Conservation (phyloP, 805 yeast species). For the Teunomyces stri region DNA sequence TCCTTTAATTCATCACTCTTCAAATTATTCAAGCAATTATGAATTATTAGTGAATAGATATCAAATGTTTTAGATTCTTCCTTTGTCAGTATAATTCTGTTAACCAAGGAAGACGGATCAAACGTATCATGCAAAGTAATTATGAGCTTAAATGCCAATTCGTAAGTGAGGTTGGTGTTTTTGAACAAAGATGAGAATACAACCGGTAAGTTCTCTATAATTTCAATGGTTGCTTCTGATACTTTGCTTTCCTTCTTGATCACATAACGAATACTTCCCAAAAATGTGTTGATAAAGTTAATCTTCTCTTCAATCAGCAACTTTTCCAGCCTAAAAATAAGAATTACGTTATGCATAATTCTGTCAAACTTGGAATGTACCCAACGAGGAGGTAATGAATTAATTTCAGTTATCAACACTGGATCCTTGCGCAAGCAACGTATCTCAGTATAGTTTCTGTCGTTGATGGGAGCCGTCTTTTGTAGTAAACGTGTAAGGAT, state of each 20-base stretch:
- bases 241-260: slow-evolving; percentile 30
- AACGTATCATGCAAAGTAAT: slow-evolving; percentile 33
- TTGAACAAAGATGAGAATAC: slow-evolving; percentile 22
- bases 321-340: slow-evolving; percentile 23
- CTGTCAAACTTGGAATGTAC: slow-evolving; percentile 28
- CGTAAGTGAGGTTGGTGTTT: slow-evolving; percentile 15
- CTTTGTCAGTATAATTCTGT: neutral
- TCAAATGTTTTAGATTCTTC: slow-evolving; percentile 3
- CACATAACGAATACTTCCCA: slow-evolving; percentile 22
- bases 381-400: slow-evolving; percentile 35
- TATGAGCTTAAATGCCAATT: slow-evolving; percentile 21
- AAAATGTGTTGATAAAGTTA: slow-evolving; percentile 20
- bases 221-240: slow-evolving; percentile 30
- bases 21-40: slow-evolving; percentile 8
- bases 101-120: slow-evolving; percentile 17
- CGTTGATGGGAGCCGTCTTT: slow-evolving; percentile 16
- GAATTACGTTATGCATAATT: slow-evolving; percentile 23
- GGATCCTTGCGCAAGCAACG: slow-evolving; percentile 35
- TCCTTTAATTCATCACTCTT: slow-evolving; percentile 12
- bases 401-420: slow-evolving; percentile 27
- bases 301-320: slow-evolving; percentile 25
- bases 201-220: slow-evolving; percentile 30
- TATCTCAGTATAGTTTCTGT: slow-evolving; percentile 21
- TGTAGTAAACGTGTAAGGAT: slow-evolving; percentile 26
- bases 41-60: slow-evolving; percentile 12